These are phyloP conservation scores for Saturnispora bothae DNA, from an alignment of 805 yeast genomes.

Conservation along the genomic window DNA sequence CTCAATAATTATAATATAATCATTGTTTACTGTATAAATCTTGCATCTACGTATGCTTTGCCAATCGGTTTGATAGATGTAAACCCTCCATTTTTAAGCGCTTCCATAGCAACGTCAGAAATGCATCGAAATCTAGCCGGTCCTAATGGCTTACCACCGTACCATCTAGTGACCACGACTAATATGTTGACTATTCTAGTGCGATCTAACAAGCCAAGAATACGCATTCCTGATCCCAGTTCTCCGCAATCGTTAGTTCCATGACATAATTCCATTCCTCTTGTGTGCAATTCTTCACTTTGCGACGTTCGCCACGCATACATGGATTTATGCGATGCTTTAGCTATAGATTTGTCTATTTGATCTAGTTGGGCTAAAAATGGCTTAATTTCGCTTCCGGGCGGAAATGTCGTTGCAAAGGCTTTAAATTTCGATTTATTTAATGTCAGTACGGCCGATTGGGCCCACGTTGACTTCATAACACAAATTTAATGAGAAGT, in stretches of 20 bases:
- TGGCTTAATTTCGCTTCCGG: conserved; percentile 32
- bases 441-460: conserved; percentile 32
- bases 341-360: conserved; percentile 37
- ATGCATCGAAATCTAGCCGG: conserved; percentile 62
- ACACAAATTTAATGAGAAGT: no score
- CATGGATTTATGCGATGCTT: conserved; percentile 65
- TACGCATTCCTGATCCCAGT: conserved; percentile 56
- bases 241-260: conserved; percentile 68
- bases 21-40: neutral
- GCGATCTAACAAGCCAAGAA: conserved; percentile 44
- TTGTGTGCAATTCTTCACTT: conserved; percentile 6
- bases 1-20: neutral
- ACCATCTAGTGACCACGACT: conserved; percentile 71
- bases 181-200: conserved; percentile 42
- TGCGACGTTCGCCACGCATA: conserved; percentile 58
- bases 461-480: conserved; percentile 27
- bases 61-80: conserved; percentile 4
- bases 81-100: conserved; percentile 32
- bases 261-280: conserved; percentile 31
- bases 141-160: conserved; percentile 70
- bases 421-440: conserved; percentile 63
- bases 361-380: conserved; percentile 33
- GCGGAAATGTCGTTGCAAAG: conserved; percentile 34
- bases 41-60: conserved; percentile 13
- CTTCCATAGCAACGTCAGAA: conserved; percentile 42